Percentiles rank a stretch among this genome's conserved stretches.
Conservation (phyloP, 805 yeast genomes). For the Candida yuanshanica region DNA sequence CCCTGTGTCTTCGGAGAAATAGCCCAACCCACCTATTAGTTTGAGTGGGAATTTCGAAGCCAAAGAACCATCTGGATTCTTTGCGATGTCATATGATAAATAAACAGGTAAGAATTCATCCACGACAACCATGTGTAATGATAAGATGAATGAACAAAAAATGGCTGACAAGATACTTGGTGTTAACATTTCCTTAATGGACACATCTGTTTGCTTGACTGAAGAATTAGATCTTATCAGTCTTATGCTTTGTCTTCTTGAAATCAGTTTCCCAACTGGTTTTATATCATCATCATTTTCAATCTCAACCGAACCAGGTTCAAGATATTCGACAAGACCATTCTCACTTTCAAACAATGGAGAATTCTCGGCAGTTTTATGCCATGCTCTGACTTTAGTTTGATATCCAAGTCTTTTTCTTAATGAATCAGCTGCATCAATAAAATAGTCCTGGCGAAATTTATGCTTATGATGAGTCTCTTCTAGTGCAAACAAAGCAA, state of each 20-base stretch:
- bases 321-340: neutral
- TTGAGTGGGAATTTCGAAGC: conserved; percentile 40
- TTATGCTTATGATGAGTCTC: conserved; percentile 15
- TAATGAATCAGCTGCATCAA: conserved; percentile 9
- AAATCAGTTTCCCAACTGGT: neutral
- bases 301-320: neutral
- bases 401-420: conserved; percentile 1
- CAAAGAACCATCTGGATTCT: conserved; percentile 20
- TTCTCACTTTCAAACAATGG: neutral
- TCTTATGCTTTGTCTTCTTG: neutral
- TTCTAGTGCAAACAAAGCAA: conserved; percentile 14
- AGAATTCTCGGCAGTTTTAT: neutral
- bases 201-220: neutral
- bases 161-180: neutral
- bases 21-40: conserved; percentile 49
- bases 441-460: conserved; percentile 13
- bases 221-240: neutral
- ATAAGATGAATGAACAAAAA: neutral
- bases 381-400: conserved; percentile 8
- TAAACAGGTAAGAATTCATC: neutral
- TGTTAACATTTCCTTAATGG: neutral
- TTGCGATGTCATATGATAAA: conserved; percentile 17
- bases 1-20: conserved; percentile 42
- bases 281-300: neutral
- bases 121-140: neutral